These are phyloP conservation scores for Cardiospermum halicacabum DNA, from an alignment of 345 rosid genomes.

Conservation along the genomic window DNA sequence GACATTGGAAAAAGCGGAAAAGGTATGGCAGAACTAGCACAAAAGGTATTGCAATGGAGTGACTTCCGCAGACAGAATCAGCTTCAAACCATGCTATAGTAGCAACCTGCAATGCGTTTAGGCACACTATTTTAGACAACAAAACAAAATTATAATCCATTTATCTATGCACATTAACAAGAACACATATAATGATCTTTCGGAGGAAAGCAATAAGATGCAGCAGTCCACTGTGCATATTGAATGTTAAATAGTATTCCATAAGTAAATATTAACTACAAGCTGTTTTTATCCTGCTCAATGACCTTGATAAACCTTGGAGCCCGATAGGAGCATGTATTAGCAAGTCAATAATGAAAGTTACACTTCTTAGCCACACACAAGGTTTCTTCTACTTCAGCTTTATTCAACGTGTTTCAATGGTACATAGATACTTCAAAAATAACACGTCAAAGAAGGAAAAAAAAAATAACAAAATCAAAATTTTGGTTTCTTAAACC, in stretches of 20 bases:
- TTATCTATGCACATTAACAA: background rate
- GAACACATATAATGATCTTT: background rate
- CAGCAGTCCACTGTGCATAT: background rate
- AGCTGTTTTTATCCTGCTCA: background rate
- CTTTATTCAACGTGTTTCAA: background rate
- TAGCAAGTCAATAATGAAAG: background rate
- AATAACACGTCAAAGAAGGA: background rate
- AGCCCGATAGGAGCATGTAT: background rate
- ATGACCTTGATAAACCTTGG: background rate
- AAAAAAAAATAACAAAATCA: background rate
- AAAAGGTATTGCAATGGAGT: conserved; percentile 87
- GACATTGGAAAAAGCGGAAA: conserved; percentile 86
- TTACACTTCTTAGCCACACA: background rate
- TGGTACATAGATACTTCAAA: background rate
- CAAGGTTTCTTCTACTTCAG: background rate
- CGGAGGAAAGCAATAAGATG: background rate
- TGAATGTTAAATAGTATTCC: background rate
- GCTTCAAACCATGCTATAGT: conserved; percentile 99
- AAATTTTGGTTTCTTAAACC: background rate
- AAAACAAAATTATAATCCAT: conserved; percentile 4
- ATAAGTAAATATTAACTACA: background rate
- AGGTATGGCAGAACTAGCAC: conserved; percentile 90
- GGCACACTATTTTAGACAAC: conserved; percentile 14
- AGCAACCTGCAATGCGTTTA: conserved; percentile 64
- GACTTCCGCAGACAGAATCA: conserved; percentile 95